Conservation (phyloP, 768 basidiomycete species). For the Exsudoporus frostii region DNA sequence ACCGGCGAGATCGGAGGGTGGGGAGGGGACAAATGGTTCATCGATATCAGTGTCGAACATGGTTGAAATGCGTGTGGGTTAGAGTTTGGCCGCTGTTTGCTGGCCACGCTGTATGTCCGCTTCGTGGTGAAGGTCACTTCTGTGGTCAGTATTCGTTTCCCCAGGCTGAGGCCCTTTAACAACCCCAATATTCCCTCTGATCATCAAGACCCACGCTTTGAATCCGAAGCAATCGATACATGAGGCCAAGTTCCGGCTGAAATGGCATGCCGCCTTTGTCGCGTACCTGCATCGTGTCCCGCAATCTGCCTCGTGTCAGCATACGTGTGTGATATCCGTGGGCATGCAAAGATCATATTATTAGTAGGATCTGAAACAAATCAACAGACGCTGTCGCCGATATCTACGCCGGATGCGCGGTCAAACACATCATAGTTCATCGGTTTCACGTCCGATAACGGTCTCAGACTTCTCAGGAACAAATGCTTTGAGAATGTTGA, state of each 20-base stretch:
- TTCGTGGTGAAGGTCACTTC: constrained; percentile 4
- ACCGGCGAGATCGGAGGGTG: constrained; percentile 24
- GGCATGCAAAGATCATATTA: constrained; percentile 7
- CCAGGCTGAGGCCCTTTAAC: constrained; percentile 13
- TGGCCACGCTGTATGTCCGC: constrained; percentile 11
- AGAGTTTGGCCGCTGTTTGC: constrained; percentile 5
- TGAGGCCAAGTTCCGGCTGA: constrained; percentile 25
- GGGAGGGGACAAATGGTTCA: constrained; percentile 29
- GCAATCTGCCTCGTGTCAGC: constrained; percentile 21
- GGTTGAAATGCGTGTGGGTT: constrained; percentile 3
- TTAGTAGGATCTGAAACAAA: constrained; percentile 15
- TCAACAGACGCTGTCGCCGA: constrained; percentile 11
- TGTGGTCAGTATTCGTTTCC: not conserved
- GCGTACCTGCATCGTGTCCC: constrained; percentile 26
- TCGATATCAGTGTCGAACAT: constrained; percentile 31
- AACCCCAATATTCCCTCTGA: not conserved
- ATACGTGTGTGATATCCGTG: not conserved
- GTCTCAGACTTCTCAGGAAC: constrained; percentile 36
- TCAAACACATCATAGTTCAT: constrained; percentile 42
- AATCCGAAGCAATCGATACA: constrained; percentile 22
- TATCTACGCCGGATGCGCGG: constrained; percentile 9
- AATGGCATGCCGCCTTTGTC: not conserved
- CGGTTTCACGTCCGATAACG: constrained; percentile 27
- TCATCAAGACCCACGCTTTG: constrained; percentile 9
- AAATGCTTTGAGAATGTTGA: constrained; percentile 78